These are phyloP conservation scores for Globisporangium solare DNA, from an alignment of 352 stramenopile genomes.

Conservation along the genomic window DNA sequence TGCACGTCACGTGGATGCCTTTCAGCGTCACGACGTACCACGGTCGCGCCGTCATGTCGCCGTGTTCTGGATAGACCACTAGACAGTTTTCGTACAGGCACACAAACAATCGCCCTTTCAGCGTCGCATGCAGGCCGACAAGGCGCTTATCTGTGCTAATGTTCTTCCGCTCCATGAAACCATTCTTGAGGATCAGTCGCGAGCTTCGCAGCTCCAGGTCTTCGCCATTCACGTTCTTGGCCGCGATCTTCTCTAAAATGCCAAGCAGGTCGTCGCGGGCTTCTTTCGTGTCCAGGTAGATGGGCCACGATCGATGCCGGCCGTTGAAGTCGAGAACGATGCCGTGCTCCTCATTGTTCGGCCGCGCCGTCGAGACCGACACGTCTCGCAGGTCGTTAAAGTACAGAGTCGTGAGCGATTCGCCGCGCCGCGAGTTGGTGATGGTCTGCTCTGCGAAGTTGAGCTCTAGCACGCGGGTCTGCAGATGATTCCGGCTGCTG, in stretches of 20 bases:
- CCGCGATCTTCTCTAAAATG: constrained; percentile 68
- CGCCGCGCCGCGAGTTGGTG: constrained; percentile 69
- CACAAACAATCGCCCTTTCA: constrained; percentile 72
- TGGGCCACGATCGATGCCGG: constrained; percentile 60
- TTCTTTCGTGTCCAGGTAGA: constrained; percentile 74
- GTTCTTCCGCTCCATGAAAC: constrained; percentile 67
- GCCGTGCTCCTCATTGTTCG: constrained; percentile 55
- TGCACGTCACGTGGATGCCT: constrained; percentile 56
- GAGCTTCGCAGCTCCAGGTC: constrained; percentile 70
- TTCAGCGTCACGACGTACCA: constrained; percentile 78
- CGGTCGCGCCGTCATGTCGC: constrained; percentile 46
- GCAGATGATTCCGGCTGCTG: constrained; percentile 70
- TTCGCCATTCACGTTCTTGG: constrained; percentile 52
- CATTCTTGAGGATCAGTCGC: constrained; percentile 71
- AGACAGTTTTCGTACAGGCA: constrained; percentile 77
- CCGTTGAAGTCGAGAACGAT: constrained; percentile 67
- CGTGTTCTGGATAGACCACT: constrained; percentile 72
- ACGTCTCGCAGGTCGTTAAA: constrained; percentile 65
- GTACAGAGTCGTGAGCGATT: constrained; percentile 70
- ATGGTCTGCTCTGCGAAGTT: constrained; percentile 86
- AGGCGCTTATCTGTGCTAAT: constrained; percentile 15
- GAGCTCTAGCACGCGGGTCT: constrained; percentile 79
- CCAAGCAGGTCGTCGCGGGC: constrained; percentile 66
- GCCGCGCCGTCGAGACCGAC: constrained; percentile 29
- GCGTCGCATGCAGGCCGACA: constrained; percentile 62